phyloP scores from a whole-genome alignment of 2,329 filamentous ascomycete genomes.

The Fusarium sp. region DNA sequence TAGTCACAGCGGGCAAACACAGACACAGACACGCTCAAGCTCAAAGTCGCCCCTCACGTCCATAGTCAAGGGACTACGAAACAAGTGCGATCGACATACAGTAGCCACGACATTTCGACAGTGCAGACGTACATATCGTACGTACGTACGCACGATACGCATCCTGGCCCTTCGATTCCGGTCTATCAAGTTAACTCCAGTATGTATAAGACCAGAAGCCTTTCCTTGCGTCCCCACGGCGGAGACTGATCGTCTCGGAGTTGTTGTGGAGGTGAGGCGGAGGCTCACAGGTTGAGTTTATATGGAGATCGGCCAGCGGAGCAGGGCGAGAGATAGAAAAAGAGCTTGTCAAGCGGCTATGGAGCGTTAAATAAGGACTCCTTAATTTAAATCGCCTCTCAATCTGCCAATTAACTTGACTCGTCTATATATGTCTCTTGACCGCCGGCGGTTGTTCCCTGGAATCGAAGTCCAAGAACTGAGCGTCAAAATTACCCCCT shows the following conservation, averaged over 20 bases:
- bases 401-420: conserved; percentile 1
- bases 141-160: conserved; percentile 1
- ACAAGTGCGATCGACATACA: conserved; percentile 8
- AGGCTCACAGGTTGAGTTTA: conserved; percentile 14
- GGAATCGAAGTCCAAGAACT: conserved; percentile 6
- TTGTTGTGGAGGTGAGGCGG: conserved; percentile 23
- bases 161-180: background rate
- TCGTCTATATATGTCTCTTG: conserved; percentile 10
- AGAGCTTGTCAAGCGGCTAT: conserved; percentile 9
- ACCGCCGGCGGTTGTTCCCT: conserved; percentile 33
- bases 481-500: conserved; percentile 37
- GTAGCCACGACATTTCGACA: conserved; percentile 23
- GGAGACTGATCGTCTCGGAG: conserved; percentile 27
- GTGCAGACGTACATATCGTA: background rate
- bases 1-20: conserved; percentile 4
- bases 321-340: background rate
- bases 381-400: conserved; percentile 20
- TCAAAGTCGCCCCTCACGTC: conserved; percentile 10
- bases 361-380: background rate
- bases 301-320: conserved; percentile 14
- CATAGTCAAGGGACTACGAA: conserved; percentile 3
- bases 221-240: conserved; percentile 29
- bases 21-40: conserved; percentile 4
- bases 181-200: background rate
- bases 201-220: conserved; percentile 17